Conservation (phyloP, 495 filamentous ascomycete species). For the Podospora fimiseda region DNA sequence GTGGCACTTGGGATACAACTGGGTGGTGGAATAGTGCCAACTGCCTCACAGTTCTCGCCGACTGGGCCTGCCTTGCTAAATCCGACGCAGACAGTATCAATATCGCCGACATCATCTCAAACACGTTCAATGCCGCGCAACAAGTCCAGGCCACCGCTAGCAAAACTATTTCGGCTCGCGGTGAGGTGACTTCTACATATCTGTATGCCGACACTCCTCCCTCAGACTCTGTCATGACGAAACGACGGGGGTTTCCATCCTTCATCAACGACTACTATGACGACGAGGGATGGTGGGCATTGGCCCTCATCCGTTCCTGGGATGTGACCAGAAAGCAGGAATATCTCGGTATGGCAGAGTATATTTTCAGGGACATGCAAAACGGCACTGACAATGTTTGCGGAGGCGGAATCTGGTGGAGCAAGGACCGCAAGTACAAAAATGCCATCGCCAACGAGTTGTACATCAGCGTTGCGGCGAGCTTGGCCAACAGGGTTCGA, state of each 20-base stretch:
- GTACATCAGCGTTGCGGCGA: constrained; percentile 61
- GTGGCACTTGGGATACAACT: constrained; percentile 58
- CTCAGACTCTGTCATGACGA: too few relatives aligned
- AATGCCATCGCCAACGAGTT: constrained; percentile 75
- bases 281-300: constrained; percentile 69
- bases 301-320: constrained; percentile 59
- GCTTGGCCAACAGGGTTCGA: constrained; percentile 62
- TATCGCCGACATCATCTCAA: constrained; percentile 34
- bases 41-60: constrained; percentile 55
- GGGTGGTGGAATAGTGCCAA: constrained; percentile 79
- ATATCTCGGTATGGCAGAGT: constrained; percentile 51
- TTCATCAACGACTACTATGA: constrained; percentile 64
- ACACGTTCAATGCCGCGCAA: constrained; percentile 40
- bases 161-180: constrained; percentile 27
- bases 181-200: constrained; percentile 30
- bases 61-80: constrained; percentile 46
- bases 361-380: constrained; percentile 57
- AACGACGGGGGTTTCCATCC: constrained; percentile 32
- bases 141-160: constrained; percentile 18
- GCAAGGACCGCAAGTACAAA: constrained; percentile 51
- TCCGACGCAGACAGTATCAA: constrained; percentile 23
- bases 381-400: constrained; percentile 48
- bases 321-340: constrained; percentile 49
- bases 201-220: constrained; percentile 8
- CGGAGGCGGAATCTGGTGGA: constrained; percentile 68